Evolutionary conservation across 257 asterid genomes (phyloP), one percentile per base, ranked within the genome.

Genomic region (Plantago elongata): DNA sequence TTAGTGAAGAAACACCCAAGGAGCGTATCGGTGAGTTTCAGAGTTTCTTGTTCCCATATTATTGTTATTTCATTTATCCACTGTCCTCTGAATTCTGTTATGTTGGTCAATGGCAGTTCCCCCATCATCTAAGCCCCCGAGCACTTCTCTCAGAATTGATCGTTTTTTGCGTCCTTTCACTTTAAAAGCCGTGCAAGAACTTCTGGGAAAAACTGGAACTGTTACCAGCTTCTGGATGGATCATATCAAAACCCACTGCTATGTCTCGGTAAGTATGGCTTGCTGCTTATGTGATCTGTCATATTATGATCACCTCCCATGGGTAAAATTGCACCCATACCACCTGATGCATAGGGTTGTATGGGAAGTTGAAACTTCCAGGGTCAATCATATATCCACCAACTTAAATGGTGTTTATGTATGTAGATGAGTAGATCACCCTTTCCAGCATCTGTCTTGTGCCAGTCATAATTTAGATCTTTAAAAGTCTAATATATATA

Each of bases 141-240:
- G 84, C 13, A 74, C 72, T 71, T 78, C 97, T 74, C 88, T 90
- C 56, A 83, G 87, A 71, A 85, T 90, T 63, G 95, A 90, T 75
- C 81, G 74, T 9, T 90, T 90, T 76, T 43, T 90, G 71, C 97
- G 97, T 60, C 97, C 97, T 60, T 90, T 90, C 56, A 90, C 97
- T 18, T 62, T 87, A 50, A 89, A 89, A 73, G 92, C 94, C 29
- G 94, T 81, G 61, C 95, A 87, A 70, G 97, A 83, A 55, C 88
- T 89, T 69, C 84, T 89, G 4, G 92, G 92, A 15, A 89, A 76
- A 77, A 84, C 79, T 13, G 97, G 97, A 44, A 74, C 78, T 13
- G 83, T 84, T 60, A 74, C 83, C 56, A 68, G 73, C 67, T 89
- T 89, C 77, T 89, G 97, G 97, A 89, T 89, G 97, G 97, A 89